Evolutionary conservation across 805 yeast species (phyloP), one percentile per base, ranked within the genome.

Genomic region (Wickerhamomyces canadensis): DNA sequence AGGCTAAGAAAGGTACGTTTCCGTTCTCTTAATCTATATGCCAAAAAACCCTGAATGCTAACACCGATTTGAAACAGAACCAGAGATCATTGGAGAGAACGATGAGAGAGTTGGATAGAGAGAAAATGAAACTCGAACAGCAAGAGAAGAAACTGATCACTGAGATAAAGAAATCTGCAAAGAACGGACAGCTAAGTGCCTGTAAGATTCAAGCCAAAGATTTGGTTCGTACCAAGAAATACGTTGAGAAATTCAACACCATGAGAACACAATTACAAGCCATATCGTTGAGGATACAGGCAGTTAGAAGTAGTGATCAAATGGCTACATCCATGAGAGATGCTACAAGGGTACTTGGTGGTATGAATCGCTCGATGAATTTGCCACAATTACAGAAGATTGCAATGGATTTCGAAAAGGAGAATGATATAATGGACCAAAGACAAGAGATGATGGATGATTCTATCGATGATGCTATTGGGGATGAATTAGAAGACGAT

Each of bases 401-500:
- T 16, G 87, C 97, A 3, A 89, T 86, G 84, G 98, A 93, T 52
- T 93, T 93, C 60, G 95, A 93, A 54, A 79, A 77, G 52, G 95
- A 91, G 55, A 86, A 84, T 61, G 98, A 94, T 57, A 67, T 94
- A 51, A 93, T 93, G 98, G 97, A 91, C 60, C 98, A 93, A 64
- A 81, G 95, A 54, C 98, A 94, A 61, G 99, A 94, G 59, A 86
- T 94, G 77, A 93, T 93, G 84, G 98, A 93, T 57, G 98, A 93
- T 57, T 94, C 96, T 15, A 82, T 93, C 51, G 99, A 93, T 57
- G 96, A 91, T 58, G 84, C 93, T 15, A 87, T 93, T 93, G 95
- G 83, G 37, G 87, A 81, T 52, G 97, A 86, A 52, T 78, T 85
- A 40, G 87, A 75, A 18, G 94, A 84, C 43, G 95, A 84, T 45